These are phyloP conservation scores for Penicillium soppii DNA, from an alignment of 495 filamentous ascomycete genomes.

Conservation along the genomic window DNA sequence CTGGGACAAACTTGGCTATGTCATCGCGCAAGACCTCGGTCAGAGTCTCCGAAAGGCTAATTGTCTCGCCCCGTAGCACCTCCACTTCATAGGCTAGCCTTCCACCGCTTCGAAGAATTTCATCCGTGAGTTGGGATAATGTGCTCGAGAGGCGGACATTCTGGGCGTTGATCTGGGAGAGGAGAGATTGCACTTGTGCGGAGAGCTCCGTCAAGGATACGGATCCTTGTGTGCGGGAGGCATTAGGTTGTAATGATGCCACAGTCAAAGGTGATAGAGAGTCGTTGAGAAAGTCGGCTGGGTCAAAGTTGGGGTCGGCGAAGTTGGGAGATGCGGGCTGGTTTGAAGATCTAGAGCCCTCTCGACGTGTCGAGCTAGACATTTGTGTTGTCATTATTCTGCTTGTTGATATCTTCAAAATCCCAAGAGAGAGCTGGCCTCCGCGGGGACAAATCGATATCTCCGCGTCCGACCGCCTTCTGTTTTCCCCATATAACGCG, in stretches of 20 bases:
- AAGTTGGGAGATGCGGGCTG: conserved; percentile 61
- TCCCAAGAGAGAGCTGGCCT: conserved; percentile 4
- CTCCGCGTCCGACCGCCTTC: conserved; percentile 8
- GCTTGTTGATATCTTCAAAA: not conserved
- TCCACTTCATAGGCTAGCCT: conserved; percentile 94
- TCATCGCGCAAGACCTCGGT: conserved; percentile 68
- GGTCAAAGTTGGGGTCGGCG: conserved; percentile 70
- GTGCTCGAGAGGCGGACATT: conserved; percentile 78
- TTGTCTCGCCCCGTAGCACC: conserved; percentile 81
- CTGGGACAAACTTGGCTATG: conserved; percentile 66
- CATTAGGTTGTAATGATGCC: conserved; percentile 39
- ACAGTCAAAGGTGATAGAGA: conserved; percentile 59
- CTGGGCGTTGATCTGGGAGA: conserved; percentile 85
- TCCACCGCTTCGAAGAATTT: conserved; percentile 83
- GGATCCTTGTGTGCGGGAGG: conserved; percentile 41
- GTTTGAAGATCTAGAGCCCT: conserved; percentile 18
- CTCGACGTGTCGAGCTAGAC: conserved; percentile 17
- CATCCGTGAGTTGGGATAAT: conserved; percentile 87
- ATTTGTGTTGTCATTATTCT: conserved; percentile 18
- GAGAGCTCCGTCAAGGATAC: conserved; percentile 75
- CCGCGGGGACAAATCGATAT: conserved; percentile 8
- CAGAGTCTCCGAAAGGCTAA: conserved; percentile 72
- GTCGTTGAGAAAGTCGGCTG: conserved; percentile 77
- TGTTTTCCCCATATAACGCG: not conserved
- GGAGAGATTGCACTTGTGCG: conserved; percentile 74